These are phyloP conservation scores for Mortierella hygrophila DNA, from an alignment of 192 early-diverging fungal genomes.

Conservation along the genomic window DNA sequence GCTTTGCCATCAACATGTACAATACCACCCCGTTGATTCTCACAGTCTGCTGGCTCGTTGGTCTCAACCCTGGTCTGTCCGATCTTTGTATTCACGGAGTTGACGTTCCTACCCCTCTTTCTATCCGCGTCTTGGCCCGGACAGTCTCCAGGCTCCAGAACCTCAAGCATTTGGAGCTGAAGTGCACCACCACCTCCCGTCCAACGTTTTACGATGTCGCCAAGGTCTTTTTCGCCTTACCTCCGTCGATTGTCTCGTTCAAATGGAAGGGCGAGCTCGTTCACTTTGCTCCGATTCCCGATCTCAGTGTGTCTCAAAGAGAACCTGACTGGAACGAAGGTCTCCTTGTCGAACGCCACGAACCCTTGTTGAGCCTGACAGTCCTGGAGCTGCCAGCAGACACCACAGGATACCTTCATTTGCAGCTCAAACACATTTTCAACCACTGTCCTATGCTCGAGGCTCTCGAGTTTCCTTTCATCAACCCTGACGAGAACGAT, in stretches of 20 bases:
- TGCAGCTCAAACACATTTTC: background rate
- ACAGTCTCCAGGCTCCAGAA: background rate
- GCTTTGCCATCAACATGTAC: background rate
- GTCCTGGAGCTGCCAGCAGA: background rate
- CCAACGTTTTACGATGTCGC: background rate
- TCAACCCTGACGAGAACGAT: background rate
- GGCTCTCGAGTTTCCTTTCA: background rate
- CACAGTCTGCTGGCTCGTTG: background rate
- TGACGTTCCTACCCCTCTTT: background rate
- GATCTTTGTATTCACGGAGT: background rate
- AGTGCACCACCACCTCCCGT: background rate
- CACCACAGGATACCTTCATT: background rate
- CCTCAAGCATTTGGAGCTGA: background rate
- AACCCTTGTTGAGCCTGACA: background rate
- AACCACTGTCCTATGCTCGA: background rate
- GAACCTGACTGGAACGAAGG: background rate
- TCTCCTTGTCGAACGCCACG: background rate
- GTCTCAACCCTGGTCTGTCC: background rate
- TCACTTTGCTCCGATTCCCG: slow-evolving; percentile 1
- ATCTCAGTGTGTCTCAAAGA: background rate
- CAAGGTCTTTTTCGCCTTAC: background rate
- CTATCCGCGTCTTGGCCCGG: background rate
- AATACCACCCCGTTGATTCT: background rate
- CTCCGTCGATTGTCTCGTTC: slow-evolving; percentile 3
- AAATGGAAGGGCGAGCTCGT: background rate